Conservation (phyloP, 805 yeast genomes). For the Wickerhamomyces xylosicus region DNA sequence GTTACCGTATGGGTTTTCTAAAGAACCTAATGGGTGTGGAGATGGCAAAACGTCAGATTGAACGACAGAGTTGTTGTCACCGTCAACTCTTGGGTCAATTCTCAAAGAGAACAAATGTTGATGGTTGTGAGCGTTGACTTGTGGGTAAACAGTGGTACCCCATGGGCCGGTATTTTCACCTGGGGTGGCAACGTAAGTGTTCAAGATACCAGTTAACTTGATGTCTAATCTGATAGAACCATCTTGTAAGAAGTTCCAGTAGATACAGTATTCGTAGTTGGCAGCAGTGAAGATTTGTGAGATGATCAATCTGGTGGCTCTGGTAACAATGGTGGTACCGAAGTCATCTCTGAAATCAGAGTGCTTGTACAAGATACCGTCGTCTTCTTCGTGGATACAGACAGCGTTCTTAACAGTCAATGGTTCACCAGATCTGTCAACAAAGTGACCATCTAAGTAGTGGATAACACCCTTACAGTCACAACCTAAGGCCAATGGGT, state of each 20-base stretch:
- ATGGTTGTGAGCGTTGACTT: constrained; percentile 77
- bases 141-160: constrained; percentile 76
- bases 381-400: constrained; percentile 83
- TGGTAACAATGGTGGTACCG: constrained; percentile 62
- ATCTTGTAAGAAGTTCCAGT: constrained; percentile 78
- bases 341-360: constrained; percentile 77
- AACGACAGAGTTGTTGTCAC: constrained; percentile 60
- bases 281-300: constrained; percentile 84
- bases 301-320: constrained; percentile 64
- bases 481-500: constrained; percentile 69
- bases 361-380: constrained; percentile 70
- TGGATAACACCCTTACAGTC: constrained; percentile 84
- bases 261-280: constrained; percentile 76
- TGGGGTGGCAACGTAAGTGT: constrained; percentile 56
- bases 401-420: constrained; percentile 66
- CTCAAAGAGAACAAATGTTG: constrained; percentile 76
- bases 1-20: constrained; percentile 70
- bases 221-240: constrained; percentile 75
- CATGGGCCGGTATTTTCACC: constrained; percentile 64
- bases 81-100: constrained; percentile 74
- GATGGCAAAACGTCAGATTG: constrained; percentile 53
- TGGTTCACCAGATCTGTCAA: constrained; percentile 58
- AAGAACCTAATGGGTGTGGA: constrained; percentile 49
- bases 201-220: constrained; percentile 74
- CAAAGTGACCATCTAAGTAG: constrained; percentile 71